Conservation (phyloP, 78 protist species). For the Dictyostelium intermedium region DNA sequence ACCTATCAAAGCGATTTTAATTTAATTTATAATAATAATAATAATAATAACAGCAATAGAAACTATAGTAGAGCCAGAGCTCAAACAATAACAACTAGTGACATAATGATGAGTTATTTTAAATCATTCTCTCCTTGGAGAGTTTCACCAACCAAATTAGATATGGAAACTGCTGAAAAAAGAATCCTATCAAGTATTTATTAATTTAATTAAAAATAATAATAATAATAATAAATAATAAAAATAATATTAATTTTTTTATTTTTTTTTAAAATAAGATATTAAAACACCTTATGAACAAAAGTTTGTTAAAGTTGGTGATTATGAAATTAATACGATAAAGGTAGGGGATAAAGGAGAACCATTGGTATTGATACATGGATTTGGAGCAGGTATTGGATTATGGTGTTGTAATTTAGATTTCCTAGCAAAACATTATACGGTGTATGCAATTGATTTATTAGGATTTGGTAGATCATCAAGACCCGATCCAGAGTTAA, state of each 20-base stretch:
- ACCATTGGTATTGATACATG: slow-evolving; percentile 67
- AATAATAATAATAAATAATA: background rate
- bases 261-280: background rate
- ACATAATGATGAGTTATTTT: background rate
- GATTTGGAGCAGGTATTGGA: slow-evolving; percentile 65
- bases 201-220: background rate
- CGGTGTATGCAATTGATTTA: slow-evolving; percentile 73
- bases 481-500: slow-evolving; percentile 10
- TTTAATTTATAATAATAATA: no score
- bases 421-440: slow-evolving; percentile 36
- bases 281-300: slow-evolving; percentile 37
- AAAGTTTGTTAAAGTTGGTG: slow-evolving; percentile 36
- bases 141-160: background rate
- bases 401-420: slow-evolving; percentile 70
- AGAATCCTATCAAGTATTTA: background rate
- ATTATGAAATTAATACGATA: slow-evolving; percentile 30
- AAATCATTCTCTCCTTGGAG: background rate
- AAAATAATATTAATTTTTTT: background rate
- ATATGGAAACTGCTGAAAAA: slow-evolving; percentile 12
- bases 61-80: background rate
- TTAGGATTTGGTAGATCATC: slow-evolving; percentile 72
- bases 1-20: background rate
- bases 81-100: background rate
- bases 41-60: background rate
- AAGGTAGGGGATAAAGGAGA: slow-evolving; percentile 59